Percentiles rank a stretch among this genome's conserved stretches.
These are phyloP conservation scores for Rhizophagus prolifer DNA, from an alignment of 192 early-diverging fungal species.

Conservation along the genomic window DNA sequence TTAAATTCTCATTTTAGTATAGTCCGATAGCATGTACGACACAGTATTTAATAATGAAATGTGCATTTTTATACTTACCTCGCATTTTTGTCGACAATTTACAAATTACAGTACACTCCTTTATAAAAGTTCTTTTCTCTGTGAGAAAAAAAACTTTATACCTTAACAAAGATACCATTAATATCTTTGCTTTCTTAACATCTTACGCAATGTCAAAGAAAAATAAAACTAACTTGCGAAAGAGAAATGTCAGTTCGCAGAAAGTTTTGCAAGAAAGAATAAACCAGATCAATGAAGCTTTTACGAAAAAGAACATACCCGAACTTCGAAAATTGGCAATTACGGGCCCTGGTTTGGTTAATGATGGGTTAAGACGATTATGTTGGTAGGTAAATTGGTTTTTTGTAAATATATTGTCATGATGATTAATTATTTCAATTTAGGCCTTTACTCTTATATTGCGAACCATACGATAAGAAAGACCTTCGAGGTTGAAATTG, in stretches of 20 bases:
- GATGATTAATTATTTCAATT: neutral
- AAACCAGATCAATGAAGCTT: neutral
- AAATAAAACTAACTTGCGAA: neutral
- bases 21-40: too few species aligned
- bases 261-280: neutral
- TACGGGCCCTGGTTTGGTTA: constrained; percentile 45
- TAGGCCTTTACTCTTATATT: constrained; percentile 50
- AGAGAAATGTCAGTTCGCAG: neutral
- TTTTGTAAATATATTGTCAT: neutral
- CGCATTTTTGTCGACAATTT: too few species aligned
- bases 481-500: neutral
- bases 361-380: constrained; percentile 46
- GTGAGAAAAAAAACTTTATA: too few species aligned
- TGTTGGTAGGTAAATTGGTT: constrained; percentile 38
- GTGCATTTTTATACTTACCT: too few species aligned
- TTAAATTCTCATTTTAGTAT: too few species aligned
- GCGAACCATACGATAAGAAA: constrained; percentile 27
- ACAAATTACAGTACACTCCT: too few species aligned
- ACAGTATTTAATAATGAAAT: too few species aligned
- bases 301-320: neutral
- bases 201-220: neutral
- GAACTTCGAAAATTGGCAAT: constrained; percentile 31
- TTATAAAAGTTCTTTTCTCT: too few species aligned
- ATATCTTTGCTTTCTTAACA: too few species aligned
- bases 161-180: too few species aligned